Evolutionary conservation across 2,329 filamentous ascomycete species (phyloP), one percentile per base, ranked within the genome.

Genomic region (Fusarium duplospermum): DNA sequence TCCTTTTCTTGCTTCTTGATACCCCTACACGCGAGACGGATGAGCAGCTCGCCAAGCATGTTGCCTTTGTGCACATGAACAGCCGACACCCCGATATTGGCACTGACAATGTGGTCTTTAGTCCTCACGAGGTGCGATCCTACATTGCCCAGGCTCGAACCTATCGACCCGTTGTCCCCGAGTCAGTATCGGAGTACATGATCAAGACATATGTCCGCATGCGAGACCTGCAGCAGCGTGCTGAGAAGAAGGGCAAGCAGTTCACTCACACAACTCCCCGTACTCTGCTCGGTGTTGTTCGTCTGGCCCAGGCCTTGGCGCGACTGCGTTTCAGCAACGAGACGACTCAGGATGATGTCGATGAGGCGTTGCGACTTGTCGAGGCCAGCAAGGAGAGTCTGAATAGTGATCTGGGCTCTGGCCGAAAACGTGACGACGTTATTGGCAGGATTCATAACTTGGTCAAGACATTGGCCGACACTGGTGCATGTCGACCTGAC

Each of bases 41-140:
- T 80, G 95, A 97, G 80, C 94, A 98, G 83, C 90, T 99, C 24
- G 96, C 96, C 71, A 94, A 94, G 83, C 96, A 99, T 87, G 96
- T 99, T 75, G 93, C 96, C 35, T 94, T 95, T 81, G 96, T 99
- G 59, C 96, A 99, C 86, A 99, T 98, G 93, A 92, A 98, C 87
- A 96, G 93, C 85, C 92, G 91, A 64, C 96, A 99, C 82, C 96
- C 96, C 0, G 94, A 98, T 76, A 88, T 90, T 16, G 87, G 83
- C 77, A 84, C 82, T 38, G 84, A 87, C 77, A 81, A 84, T 54
- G 84, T 96, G n/a, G 90, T 98, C 76, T 98, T 99, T 85, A 92
- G 92, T 2, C 96, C 96, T 0, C 91, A 95, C 75, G 96, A 99
- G 84, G 96, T 99, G 60, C 94, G 96, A 65, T 95, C 97, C 77